Conservation (phyloP, 164 flowering plant species). For the Brasenia schreberi region DNA sequence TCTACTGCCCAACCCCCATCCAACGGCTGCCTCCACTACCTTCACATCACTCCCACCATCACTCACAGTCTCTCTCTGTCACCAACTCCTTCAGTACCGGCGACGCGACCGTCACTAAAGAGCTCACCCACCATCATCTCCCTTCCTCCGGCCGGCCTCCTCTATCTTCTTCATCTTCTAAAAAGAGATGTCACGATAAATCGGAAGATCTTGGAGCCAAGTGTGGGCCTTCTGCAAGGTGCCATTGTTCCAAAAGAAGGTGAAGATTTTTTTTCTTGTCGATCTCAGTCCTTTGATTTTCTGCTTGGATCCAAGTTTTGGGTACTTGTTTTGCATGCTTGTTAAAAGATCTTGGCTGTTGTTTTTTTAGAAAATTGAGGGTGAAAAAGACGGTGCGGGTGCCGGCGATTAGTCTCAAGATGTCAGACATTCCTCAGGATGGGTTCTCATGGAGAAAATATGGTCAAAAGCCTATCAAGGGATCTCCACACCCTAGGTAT, state of each 20-base stretch:
- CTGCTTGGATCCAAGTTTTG: background rate
- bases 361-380: conserved; percentile 41
- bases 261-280: conserved; percentile 4
- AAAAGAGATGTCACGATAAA: conserved; percentile 43
- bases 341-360: background rate
- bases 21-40: conserved; percentile 1
- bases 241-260: conserved; percentile 92
- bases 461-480: conserved; percentile 95
- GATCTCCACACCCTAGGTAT: conserved; percentile 95
- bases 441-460: conserved; percentile 96
- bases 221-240: conserved; percentile 44
- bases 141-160: conserved; percentile 35
- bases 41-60: background rate
- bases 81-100: conserved; percentile 47
- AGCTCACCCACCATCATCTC: conserved; percentile 2
- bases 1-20: too few species aligned
- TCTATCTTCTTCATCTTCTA: conserved; percentile 28
- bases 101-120: conserved; percentile 21
- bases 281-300: background rate
- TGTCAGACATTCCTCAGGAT: conserved; percentile 91
- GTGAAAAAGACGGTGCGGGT: conserved; percentile 71
- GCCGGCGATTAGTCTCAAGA: conserved; percentile 81
- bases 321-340: background rate
- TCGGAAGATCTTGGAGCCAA: conserved; percentile 46
- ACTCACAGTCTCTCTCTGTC: conserved; percentile 30